Conservation (phyloP, 1,284 basidiomycete genomes). For the Puccinia hordei region DNA sequence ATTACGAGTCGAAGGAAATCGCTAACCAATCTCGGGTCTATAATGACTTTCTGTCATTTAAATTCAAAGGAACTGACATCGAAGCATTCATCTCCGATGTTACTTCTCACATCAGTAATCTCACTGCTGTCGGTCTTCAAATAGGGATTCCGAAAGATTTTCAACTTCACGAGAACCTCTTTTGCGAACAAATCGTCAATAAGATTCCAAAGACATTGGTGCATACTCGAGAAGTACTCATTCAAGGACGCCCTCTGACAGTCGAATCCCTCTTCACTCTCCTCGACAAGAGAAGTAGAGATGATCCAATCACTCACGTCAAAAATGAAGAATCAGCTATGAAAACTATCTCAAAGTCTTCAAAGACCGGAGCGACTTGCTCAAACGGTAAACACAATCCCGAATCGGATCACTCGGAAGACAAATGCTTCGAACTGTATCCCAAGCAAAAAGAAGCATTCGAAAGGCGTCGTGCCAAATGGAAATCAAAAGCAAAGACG, state of each 20-base stretch:
- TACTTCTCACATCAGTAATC: not conserved
- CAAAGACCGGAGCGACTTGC: not conserved
- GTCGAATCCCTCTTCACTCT: not conserved
- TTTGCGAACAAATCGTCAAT: no score
- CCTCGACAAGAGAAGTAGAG: not conserved
- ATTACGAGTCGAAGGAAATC: no score
- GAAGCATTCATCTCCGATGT: not conserved
- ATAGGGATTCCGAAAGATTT: no score
- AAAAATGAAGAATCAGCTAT: not conserved
- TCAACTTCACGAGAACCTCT: no score
- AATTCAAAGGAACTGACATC: conserved; percentile 1
- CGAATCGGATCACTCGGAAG: not conserved
- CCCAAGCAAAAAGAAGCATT: not conserved
- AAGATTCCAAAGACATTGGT: no score
- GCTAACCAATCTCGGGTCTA: not conserved
- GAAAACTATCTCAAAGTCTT: not conserved
- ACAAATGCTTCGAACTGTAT: not conserved
- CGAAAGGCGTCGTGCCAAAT: not conserved
- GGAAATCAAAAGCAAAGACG: not conserved
- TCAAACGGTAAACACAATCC: conserved; percentile 15
- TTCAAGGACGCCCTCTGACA: not conserved
- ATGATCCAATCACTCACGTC: not conserved
- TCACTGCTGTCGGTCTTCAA: no score
- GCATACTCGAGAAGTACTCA: no score
- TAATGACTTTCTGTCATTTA: not conserved